A percentile compares a stretch with the other conserved stretches of the same genome.
Evolutionary conservation across 2,329 filamentous ascomycete species (phyloP).

Genomic region (Colletotrichum sp.): DNA sequence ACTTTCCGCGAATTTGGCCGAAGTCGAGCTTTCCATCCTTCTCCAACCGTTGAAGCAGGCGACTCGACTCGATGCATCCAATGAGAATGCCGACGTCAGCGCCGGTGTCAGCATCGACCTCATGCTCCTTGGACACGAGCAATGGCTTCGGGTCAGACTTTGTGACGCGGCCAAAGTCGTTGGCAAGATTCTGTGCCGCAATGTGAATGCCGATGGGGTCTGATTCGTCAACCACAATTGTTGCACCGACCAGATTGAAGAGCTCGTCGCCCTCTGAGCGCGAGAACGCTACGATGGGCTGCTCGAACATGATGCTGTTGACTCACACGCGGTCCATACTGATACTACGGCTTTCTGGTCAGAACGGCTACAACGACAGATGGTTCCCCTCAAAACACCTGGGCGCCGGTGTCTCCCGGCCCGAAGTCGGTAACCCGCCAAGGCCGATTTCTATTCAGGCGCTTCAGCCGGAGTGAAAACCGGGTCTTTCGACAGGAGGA

Average conservation of each 20-base stretch:
- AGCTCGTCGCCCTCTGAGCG: background rate
- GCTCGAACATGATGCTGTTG: constrained; percentile 26
- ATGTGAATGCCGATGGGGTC: constrained; percentile 36
- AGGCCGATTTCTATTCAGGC: background rate
- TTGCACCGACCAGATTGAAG: constrained; percentile 30
- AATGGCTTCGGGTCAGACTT: background rate
- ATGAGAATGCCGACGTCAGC: background rate
- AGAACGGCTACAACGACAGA: background rate
- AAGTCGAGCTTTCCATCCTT: constrained; percentile 50
- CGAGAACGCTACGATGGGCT: constrained; percentile 28
- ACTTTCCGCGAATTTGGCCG: constrained; percentile 52
- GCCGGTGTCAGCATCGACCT: background rate
- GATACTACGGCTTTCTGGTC: background rate
- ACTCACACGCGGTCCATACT: background rate
- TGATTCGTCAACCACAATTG: constrained; percentile 31
- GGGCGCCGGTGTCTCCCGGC: background rate
- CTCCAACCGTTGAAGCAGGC: constrained; percentile 50
- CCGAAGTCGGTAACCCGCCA: background rate
- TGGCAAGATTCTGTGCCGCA: constrained; percentile 32
- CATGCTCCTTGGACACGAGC: background rate
- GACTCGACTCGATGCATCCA: constrained; percentile 36
- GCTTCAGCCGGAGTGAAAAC: background rate
- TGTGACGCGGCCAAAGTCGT: constrained; percentile 30
- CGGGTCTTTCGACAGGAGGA: background rate
- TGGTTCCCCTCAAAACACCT: background rate